Evolutionary conservation across 805 yeast genomes (phyloP), one percentile per base, ranked within the genome.

Genomic region (Metschnikowia corniflorae): DNA sequence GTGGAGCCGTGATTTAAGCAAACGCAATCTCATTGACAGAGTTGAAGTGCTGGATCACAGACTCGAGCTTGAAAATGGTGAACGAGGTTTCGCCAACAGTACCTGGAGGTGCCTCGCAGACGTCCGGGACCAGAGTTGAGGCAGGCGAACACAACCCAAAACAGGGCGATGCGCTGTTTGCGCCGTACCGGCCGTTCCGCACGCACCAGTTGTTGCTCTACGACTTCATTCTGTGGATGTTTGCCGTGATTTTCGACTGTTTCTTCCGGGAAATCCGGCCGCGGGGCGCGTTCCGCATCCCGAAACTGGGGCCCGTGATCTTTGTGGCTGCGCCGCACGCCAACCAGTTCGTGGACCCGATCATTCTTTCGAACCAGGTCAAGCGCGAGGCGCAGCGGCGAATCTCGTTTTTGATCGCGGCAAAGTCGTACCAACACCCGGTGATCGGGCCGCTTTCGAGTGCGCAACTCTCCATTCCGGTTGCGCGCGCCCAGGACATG

Each of bases 311-410:
- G 0, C 91, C 97, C 0, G 81, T 88, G 7, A 82, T 91, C 37
- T 82, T 93, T 44, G 97, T 93, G 23, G 94, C 93, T 8, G 98
- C 96, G 2, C 97, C 97, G 2, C 98, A 91, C 65, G 95, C 96
- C n/a, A 86, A 86, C 55, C 95, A 86, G 62, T 89, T 89, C 55
- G 87, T 89, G 22, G 77, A 77, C 36, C 91, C 93, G 2, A 77
- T 89, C 32, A 73, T 93, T 34, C 68, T 93, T 31, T 81, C 86
- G 84, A 81, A 84, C 31, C 91, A 84, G 55, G 91, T 86, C 17
- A 75, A 80, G 49, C 66, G 68, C 33, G 78, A 77, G 39, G 73
- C 83, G 2, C 73, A 78, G 6, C 70, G 96, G 43, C 66, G 91
- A 27, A 75, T 86, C 12, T 77, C 87, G 15, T 88, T 89, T 55